Base-by-base conservation (phyloP, 1,284 basidiomycete species). In the Cryptococcus floricola region DNA sequence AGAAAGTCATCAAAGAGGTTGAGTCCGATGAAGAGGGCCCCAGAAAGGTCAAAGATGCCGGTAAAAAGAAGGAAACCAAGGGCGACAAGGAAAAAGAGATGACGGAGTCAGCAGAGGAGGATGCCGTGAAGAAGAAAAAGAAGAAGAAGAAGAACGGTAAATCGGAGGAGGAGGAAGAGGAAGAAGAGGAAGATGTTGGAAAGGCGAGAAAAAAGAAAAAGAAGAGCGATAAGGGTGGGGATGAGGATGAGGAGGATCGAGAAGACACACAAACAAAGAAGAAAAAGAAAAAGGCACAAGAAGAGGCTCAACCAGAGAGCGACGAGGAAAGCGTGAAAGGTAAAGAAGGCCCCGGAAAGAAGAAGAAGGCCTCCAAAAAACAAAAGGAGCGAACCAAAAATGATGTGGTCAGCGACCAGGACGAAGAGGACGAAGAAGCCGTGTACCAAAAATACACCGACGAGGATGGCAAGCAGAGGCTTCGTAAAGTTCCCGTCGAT, bases 201-300 rank as follows among this genome's bases (percentile, higher is more conserved):
- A 56, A 54, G 47, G 51, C 53, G 52, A 46, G 55, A 59, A 56
- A 56, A 47, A 56, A 56, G 52, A 59, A 61, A 54, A 62, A 61
- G 61, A 59, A 55, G 51, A 56, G 53, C 34, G 37, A 48, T 14
- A 50, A 37, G 10, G 28, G n/a, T 5, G 34, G 18, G 48, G 48
- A n/a, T n/a, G 34, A 49, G 25, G 51, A 44, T 13, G 41, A 52
- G 19, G 48, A 23, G 23, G 23, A 23, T 23, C 2, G 23, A 23
- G 23, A 34, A 34, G 10, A 7, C 10, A 39, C 23, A 34, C 49
- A 38, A 39, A 52, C 39, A 39, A 28, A 12, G 34, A 53, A 49
- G 39, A 48, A 48, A 34, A 52, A 23, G 39, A 46, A 47, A 38
- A 52, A 39, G 50, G 3, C 23, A 48, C 23, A 44, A 12, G 52